A percentile compares a stretch with the other conserved stretches of the same genome.
These are phyloP conservation scores for Tetracladium setigerum DNA, from an alignment of 495 filamentous ascomycete species.

Conservation along the genomic window DNA sequence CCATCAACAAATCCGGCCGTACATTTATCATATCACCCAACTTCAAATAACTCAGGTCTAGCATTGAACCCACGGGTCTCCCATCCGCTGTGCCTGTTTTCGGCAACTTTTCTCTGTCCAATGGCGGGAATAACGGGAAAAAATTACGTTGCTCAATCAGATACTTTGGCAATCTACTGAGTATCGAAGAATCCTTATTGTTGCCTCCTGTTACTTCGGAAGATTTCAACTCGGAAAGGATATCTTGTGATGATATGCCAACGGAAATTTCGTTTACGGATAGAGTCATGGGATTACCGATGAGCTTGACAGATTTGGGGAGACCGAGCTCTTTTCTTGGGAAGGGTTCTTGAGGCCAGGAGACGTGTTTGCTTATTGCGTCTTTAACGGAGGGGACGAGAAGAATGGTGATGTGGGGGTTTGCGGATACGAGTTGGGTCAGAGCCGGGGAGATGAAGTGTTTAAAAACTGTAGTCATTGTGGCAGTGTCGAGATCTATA, in stretches of 20 bases:
- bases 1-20: slow-evolving; percentile 75
- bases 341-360: slow-evolving; percentile 85
- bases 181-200: slow-evolving; percentile 37
- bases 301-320: slow-evolving; percentile 63
- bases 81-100: slow-evolving; percentile 50
- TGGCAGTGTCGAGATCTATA: slow-evolving; percentile 65
- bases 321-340: slow-evolving; percentile 60
- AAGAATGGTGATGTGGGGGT: slow-evolving; percentile 73
- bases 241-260: slow-evolving; percentile 75
- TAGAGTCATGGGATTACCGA: slow-evolving; percentile 84
- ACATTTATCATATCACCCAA: slow-evolving; percentile 84
- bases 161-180: slow-evolving; percentile 61
- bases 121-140: slow-evolving; percentile 79
- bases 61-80: slow-evolving; percentile 55
- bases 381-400: slow-evolving; percentile 86
- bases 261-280: slow-evolving; percentile 78
- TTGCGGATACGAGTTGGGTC: slow-evolving; percentile 51
- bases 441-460: slow-evolving; percentile 64
- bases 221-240: slow-evolving; percentile 69
- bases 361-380: slow-evolving; percentile 69
- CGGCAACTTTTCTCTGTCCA: slow-evolving; percentile 55
- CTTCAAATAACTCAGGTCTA: slow-evolving; percentile 82
- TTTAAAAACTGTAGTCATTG: slow-evolving; percentile 76
- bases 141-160: slow-evolving; percentile 85
- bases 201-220: slow-evolving; percentile 59